Percentiles rank a stretch among this genome's conserved stretches.
Conservation (phyloP, 192 early-diverging fungal genomes). For the Podila minutissima region DNA sequence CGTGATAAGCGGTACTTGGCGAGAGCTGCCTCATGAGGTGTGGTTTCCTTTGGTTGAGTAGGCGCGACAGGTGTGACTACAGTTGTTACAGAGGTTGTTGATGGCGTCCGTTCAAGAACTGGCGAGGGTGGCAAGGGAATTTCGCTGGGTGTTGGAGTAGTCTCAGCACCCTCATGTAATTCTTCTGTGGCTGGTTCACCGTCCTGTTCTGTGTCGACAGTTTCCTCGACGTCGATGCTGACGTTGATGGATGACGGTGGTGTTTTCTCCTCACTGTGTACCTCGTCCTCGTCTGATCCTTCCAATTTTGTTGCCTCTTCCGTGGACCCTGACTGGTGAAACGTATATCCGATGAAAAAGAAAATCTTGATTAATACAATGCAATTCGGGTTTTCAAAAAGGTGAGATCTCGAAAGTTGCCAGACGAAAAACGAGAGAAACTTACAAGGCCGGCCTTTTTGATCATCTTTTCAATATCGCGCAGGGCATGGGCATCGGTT, state of each 20-base stretch:
- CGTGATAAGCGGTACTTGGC: slow-evolving; percentile 36
- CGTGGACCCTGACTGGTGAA: not conserved
- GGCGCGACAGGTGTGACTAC: slow-evolving; percentile 5
- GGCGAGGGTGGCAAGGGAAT: slow-evolving; percentile 42
- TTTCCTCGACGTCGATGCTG: slow-evolving; percentile 6
- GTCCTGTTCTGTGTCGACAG: not conserved
- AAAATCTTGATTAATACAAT: too few species aligned
- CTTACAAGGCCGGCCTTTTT: slow-evolving; percentile 2
- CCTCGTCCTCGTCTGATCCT: slow-evolving; percentile 8
- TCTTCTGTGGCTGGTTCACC: not conserved
- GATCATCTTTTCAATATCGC: slow-evolving; percentile 41
- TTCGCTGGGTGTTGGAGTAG: slow-evolving; percentile 19
- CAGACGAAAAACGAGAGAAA: not conserved
- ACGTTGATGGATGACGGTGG: not conserved
- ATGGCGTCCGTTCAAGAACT: slow-evolving; percentile 16
- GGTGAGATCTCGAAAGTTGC: not conserved
- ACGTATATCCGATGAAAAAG: not conserved
- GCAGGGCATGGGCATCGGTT: slow-evolving; percentile 41
- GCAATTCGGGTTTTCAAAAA: too few species aligned
- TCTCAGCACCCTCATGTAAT: not conserved
- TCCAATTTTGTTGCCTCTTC: not conserved
- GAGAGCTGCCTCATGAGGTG: slow-evolving; percentile 22
- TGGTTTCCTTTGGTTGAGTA: slow-evolving; percentile 17
- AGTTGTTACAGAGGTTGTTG: not conserved
- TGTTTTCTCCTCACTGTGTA: not conserved